Evolutionary conservation across 2,329 filamentous ascomycete species (phyloP).

Genomic region (Botrytis paeoniae): DNA sequence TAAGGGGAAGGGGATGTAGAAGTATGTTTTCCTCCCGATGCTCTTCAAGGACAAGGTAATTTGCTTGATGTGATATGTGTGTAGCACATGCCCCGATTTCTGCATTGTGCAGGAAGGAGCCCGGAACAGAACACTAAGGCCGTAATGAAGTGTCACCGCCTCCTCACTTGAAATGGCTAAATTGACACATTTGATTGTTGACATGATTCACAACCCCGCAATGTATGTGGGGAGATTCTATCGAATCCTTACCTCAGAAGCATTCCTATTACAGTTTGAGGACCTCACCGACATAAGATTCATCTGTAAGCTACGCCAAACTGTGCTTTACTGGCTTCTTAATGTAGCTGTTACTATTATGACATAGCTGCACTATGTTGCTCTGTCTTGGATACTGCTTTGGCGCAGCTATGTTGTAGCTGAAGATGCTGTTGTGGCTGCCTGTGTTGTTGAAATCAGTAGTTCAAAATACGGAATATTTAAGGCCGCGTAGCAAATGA

Average conservation of each 20-base stretch:
- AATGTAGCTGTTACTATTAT: neutral
- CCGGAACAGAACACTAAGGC: neutral
- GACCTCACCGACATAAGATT: neutral
- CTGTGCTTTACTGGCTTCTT: neutral
- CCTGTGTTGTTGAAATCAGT: neutral
- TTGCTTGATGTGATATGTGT: neutral
- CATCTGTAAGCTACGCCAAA: no score
- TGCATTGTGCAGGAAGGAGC: neutral
- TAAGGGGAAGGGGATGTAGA: neutral
- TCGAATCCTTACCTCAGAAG: neutral
- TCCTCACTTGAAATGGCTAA: neutral
- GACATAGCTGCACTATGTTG: neutral
- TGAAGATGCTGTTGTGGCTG: neutral
- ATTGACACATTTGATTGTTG: neutral
- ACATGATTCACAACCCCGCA: neutral
- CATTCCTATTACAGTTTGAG: neutral
- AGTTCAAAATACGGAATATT: neutral
- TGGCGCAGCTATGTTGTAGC: neutral
- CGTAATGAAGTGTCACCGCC: slow-evolving; percentile 2
- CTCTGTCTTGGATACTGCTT: neutral
- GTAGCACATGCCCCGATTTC: neutral
- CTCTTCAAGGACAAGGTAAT: neutral
- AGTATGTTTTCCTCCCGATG: neutral
- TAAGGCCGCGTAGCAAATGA: neutral
- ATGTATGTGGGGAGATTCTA: neutral